Base-by-base conservation (phyloP, 768 basidiomycete genomes). In the Rhodotorula toruloides region DNA sequence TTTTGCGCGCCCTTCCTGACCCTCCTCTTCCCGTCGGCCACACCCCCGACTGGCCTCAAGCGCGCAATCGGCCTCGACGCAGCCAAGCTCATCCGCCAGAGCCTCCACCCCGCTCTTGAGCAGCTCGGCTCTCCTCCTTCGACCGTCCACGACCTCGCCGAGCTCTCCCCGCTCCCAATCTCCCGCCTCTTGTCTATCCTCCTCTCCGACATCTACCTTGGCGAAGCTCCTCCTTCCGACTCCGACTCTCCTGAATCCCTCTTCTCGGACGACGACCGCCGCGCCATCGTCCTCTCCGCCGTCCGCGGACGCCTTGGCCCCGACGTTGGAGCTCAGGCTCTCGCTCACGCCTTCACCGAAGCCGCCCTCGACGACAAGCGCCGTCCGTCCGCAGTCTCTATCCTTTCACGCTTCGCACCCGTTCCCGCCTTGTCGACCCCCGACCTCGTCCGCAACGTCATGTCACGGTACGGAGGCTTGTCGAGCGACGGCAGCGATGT, bases 141-240 rank as follows among this genome's bases (percentile, higher is more conserved):
- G 29, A 91, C 88, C 25, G 91, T 92, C 79, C 91, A 91, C 77
- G 85, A 88, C 1, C 81, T 94, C 43, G 91, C 92, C 0, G 87
- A 87, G 6, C 91, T 91, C 65, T 83, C 84, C 29, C 85, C 86
- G 19, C 81, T 82, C 53, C 90, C 90, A 74, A 81, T 90, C 65
- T 83, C 85, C 67, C 88, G 89, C 80, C 80, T 93, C 70, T 83
- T 92, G 80, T 81, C 85, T 54, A 91, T 90, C 76, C 81, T 92
- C 64, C 82, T 93, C 67, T 86, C 83, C 42, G 86, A 89, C 75
- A 17, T 68, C 10, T 61, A 55, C 34, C 32, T 55, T 40, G 27
- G 37, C 22, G 37, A 39, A 32, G 25, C 56, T 1, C 56, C 40
- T 32, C 44, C 36, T 21, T 29, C 39, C 34, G 50, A 40, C 39